These are phyloP conservation scores for Paecilomyces sp. DNA, from an alignment of 2,329 filamentous ascomycete genomes.

Conservation along the genomic window DNA sequence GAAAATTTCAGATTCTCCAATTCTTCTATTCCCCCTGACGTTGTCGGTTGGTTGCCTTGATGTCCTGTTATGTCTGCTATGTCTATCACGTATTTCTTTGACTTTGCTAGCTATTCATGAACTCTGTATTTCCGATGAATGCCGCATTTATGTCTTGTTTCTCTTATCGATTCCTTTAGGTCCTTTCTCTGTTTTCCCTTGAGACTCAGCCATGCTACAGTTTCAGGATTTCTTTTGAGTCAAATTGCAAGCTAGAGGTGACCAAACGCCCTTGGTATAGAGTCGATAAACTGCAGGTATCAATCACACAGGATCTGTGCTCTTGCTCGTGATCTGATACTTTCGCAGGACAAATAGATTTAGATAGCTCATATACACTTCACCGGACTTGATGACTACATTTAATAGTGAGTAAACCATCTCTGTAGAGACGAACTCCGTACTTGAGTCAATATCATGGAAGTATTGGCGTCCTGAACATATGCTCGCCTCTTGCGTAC, in stretches of 20 bases:
- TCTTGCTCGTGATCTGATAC: too few relatives aligned
- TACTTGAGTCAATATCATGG: too few relatives aligned
- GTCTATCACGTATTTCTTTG: not conserved
- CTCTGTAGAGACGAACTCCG: too few relatives aligned
- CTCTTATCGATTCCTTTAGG: not conserved
- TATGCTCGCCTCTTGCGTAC: too few relatives aligned
- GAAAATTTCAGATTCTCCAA: not conserved
- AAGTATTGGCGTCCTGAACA: too few relatives aligned
- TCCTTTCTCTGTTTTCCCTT: not conserved
- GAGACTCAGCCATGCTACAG: not conserved
- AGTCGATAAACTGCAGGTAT: not conserved
- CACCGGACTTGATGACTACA: too few relatives aligned
- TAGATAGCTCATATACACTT: too few relatives aligned
- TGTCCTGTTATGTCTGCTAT: not conserved
- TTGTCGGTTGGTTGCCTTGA: not conserved
- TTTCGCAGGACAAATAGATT: too few relatives aligned
- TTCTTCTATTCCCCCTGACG: not conserved
- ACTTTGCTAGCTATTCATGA: not conserved
- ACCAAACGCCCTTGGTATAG: not conserved
- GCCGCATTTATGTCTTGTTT: not conserved
- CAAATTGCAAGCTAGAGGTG: not conserved
- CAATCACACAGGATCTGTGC: too few relatives aligned
- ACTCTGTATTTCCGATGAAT: not conserved
- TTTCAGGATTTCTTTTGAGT: not conserved
- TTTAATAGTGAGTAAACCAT: too few relatives aligned